These are phyloP conservation scores for Camellia lanceoleosa DNA, from an alignment of 148 eudicot species.

Conservation along the genomic window DNA sequence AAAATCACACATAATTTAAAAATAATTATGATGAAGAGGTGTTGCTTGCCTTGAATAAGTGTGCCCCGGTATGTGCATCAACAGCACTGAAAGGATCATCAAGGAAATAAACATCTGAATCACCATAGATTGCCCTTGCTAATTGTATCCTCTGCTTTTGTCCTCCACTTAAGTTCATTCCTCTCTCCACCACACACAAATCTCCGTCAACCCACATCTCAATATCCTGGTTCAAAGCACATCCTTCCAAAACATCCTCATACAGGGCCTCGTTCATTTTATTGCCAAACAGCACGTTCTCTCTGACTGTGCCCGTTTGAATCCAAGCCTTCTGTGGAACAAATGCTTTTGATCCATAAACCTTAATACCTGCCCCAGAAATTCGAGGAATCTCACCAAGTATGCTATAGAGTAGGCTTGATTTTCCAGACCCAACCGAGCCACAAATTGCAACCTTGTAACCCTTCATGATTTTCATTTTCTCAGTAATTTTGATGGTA, in stretches of 20 bases:
- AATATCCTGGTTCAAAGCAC: slow-evolving; percentile 71
- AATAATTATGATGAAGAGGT: neutral
- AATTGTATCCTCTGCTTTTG: slow-evolving; percentile 90
- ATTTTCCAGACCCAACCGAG: slow-evolving; percentile 87
- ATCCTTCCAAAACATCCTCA: slow-evolving; percentile 69
- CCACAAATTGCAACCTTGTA: slow-evolving; percentile 87
- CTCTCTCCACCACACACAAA: slow-evolving; percentile 74
- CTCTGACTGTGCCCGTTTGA: slow-evolving; percentile 85
- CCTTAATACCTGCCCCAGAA: slow-evolving; percentile 54
- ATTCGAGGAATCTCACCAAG: slow-evolving; percentile 80
- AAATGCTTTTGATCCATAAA: slow-evolving; percentile 74
- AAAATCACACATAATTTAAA: neutral
- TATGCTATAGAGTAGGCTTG: slow-evolving; percentile 76
- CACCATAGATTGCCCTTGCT: slow-evolving; percentile 74
- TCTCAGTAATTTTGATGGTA: slow-evolving; percentile 49
- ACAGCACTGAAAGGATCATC: slow-evolving; percentile 99
- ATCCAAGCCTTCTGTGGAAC: slow-evolving; percentile 94
- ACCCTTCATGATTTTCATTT: slow-evolving; percentile 51
- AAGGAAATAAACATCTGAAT: slow-evolving; percentile 78
- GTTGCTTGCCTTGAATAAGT: slow-evolving; percentile 67
- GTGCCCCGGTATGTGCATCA: slow-evolving; percentile 92
- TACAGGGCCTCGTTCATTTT: slow-evolving; percentile 56
- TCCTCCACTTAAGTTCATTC: slow-evolving; percentile 85
- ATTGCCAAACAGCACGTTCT: slow-evolving; percentile 77
- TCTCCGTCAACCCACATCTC: slow-evolving; percentile 79